phyloP scores from a whole-genome alignment of 2,329 filamentous ascomycete species.

The Fusarium bactridioides region DNA sequence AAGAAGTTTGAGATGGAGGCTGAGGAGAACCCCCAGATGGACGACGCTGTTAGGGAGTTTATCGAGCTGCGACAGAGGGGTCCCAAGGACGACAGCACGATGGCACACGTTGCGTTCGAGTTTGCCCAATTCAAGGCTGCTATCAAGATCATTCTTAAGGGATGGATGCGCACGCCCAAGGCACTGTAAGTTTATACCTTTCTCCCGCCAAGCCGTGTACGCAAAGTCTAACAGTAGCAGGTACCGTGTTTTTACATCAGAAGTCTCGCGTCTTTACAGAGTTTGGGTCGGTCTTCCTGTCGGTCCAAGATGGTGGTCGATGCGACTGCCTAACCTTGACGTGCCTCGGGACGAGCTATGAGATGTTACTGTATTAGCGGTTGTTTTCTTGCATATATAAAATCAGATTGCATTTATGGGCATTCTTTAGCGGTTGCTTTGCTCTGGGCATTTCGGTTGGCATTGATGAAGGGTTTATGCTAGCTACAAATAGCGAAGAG shows the following conservation, averaged over 20 bases:
- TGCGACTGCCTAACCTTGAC: slow-evolving; percentile 53
- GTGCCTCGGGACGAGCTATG: slow-evolving; percentile 59
- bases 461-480: neutral
- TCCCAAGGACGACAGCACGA: slow-evolving; percentile 46
- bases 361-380: slow-evolving; percentile 10
- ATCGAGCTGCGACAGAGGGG: slow-evolving; percentile 45
- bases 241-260: slow-evolving; percentile 54
- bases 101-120: slow-evolving; percentile 71
- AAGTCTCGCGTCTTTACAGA: slow-evolving; percentile 57
- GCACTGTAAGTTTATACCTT: slow-evolving; percentile 67
- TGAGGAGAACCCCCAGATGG: slow-evolving; percentile 47
- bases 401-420: neutral
- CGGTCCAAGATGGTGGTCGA: slow-evolving; percentile 56
- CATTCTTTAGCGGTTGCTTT: slow-evolving; percentile 1
- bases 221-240: slow-evolving; percentile 41
- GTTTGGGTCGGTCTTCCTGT: slow-evolving; percentile 63
- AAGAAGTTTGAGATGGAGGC: slow-evolving; percentile 40
- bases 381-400: neutral
- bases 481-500: neutral
- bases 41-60: slow-evolving; percentile 50
- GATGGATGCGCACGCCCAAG: slow-evolving; percentile 75
- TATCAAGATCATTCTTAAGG: slow-evolving; percentile 70
- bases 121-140: slow-evolving; percentile 68
- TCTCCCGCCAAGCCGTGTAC: neutral
- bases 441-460: slow-evolving; percentile 10